phyloP scores from a whole-genome alignment of 75 land plant species.

The Gnetum montanum region DNA sequence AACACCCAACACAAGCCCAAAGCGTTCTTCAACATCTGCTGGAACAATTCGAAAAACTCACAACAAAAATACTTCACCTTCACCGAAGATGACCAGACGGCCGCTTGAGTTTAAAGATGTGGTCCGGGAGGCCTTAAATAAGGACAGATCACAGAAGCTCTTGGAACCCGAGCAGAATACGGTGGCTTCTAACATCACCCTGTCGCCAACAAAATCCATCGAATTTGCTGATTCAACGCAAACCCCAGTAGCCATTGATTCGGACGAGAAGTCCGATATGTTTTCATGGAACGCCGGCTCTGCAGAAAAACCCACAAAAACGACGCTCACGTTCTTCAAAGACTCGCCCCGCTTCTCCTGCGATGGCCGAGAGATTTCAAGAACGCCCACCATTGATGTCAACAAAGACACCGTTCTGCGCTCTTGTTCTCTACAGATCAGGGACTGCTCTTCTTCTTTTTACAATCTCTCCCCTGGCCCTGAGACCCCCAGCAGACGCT shows the following conservation, averaged over 20 bases:
- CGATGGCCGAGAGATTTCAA: conserved; percentile 5
- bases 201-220: neutral
- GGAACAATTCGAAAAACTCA: too few relatives aligned
- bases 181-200: too few relatives aligned
- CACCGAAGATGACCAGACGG: neutral
- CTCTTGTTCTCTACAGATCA: neutral
- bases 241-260: too few relatives aligned
- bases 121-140: neutral
- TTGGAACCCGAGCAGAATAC: too few relatives aligned
- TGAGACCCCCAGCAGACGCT: conserved; percentile 8
- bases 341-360: conserved; percentile 1
- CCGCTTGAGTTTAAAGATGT: neutral
- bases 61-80: too few relatives aligned
- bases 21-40: too few relatives aligned
- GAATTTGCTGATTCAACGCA: neutral
- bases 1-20: neutral
- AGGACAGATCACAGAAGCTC: too few relatives aligned
- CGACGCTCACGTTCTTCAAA: neutral
- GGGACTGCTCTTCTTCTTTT: neutral
- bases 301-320: too few relatives aligned
- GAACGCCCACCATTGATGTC: neutral
- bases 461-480: neutral
- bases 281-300: too few relatives aligned
- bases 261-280: too few relatives aligned
- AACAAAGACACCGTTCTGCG: neutral